Evolutionary conservation across 192 early-diverging fungal genomes (phyloP), one percentile per base, ranked within the genome.

Genomic region (Backusella westeae): DNA sequence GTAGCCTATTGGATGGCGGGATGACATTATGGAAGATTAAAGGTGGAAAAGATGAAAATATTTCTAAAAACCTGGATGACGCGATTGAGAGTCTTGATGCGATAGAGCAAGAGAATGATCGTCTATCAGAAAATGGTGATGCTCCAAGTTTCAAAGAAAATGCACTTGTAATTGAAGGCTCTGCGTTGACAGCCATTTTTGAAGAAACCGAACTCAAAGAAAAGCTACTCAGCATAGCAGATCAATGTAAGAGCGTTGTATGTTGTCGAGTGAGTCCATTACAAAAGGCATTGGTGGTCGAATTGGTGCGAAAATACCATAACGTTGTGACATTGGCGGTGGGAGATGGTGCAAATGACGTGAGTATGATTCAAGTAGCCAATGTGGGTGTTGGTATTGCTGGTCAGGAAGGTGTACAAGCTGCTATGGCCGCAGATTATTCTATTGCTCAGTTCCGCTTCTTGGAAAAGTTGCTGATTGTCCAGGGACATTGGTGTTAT

Each of bases 361-460:
- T 98, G 6, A 91, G 89, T 59, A 98, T 98, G 97, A 98, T 98
- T 79, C 97, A 98, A 83, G 95, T 92, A 2, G 97, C 97, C 32
- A 92, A 98, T 85, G 89, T 98, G 71, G 91, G 92, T 38, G 89
- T 91, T 32, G 91, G 91, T 26, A 92, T 93, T 75, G 83, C 90
- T 10, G 95, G 95, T 75, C 83, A 95, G 81, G 87, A 97, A 78
- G 93, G 93, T 7, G 83, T 94, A 42, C 96, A 98, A 78, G 97
- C 97, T 4, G 87, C 95, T 39, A 97, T 96, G 94, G 95, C 97
- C 1, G 90, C 94, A 9, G 97, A 99, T 78, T 99, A 97, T 81
- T 89, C 94, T 3, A 93, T 99, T 39, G 91, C 87, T 0, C 96
- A 97, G 76, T 99, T 99, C 85, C 86, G 94, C 26, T 98, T 95